phyloP scores from a whole-genome alignment of 441 rosid species.

The Croton laevigatus region DNA sequence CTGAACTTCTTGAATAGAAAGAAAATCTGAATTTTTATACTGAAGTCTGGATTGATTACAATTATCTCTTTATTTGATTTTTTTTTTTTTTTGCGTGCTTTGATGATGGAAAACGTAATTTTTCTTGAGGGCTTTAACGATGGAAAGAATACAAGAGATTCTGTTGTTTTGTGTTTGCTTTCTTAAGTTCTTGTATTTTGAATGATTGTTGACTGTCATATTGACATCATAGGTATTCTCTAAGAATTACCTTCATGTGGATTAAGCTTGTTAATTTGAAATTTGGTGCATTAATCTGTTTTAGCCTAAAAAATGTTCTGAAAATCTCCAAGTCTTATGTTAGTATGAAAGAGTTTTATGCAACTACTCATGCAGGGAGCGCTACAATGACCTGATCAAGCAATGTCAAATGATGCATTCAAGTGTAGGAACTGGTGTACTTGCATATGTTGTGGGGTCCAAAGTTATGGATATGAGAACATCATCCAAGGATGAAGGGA shows the following conservation, averaged over 20 bases:
- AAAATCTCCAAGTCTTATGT: neutral
- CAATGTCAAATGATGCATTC: slow-evolving; percentile 92
- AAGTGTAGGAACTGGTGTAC: slow-evolving; percentile 89
- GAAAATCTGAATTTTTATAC: neutral
- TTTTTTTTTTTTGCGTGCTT: no score
- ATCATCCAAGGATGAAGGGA: slow-evolving; percentile 61
- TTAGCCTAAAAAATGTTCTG: neutral
- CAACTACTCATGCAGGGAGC: slow-evolving; percentile 56
- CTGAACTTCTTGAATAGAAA: neutral
- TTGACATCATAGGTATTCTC: neutral
- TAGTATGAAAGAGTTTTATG: slow-evolving; percentile 15
- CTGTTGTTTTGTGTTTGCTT: neutral
- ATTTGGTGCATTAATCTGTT: neutral
- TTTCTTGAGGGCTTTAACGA: neutral
- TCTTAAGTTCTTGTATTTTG: neutral
- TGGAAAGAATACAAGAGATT: neutral
- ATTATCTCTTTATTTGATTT: no score
- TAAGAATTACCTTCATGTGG: neutral
- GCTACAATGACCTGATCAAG: slow-evolving; percentile 59
- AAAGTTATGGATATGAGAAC: slow-evolving; percentile 95
- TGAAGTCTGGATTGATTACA: neutral
- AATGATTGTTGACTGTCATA: neutral
- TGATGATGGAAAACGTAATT: neutral
- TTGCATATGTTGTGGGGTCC: slow-evolving; percentile 91
- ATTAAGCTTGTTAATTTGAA: slow-evolving; percentile 4